Percentiles rank a stretch among this genome's conserved stretches.
Evolutionary conservation across 2,329 filamentous ascomycete species (phyloP).

Genomic region (Penicillium aurantiogriseum): DNA sequence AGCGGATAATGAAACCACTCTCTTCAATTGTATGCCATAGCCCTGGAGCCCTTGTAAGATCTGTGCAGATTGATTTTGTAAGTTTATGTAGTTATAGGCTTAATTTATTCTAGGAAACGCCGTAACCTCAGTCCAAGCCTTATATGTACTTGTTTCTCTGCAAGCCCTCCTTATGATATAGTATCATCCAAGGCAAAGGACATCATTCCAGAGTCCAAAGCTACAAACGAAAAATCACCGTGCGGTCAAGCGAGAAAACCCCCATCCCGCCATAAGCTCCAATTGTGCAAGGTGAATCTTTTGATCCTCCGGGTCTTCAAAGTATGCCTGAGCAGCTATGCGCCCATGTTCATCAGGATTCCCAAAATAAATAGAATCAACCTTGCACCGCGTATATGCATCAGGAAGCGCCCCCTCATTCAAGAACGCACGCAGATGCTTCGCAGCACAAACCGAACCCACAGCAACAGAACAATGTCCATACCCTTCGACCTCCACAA

Average conservation of each 20-base stretch:
- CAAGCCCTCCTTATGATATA: background rate
- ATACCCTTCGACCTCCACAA: conserved; percentile 25
- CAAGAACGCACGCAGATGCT: conserved; percentile 21
- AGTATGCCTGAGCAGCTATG: background rate
- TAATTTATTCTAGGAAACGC: background rate
- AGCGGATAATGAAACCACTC: conserved; percentile 6
- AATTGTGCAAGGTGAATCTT: conserved; percentile 9
- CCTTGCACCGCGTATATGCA: conserved; percentile 12
- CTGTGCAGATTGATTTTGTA: background rate
- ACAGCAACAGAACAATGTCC: conserved; percentile 25
- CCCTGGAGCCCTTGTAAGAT: background rate
- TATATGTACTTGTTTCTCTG: background rate
- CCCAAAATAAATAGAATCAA: conserved; percentile 13
- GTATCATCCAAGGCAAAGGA: background rate
- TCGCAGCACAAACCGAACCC: conserved; percentile 21
- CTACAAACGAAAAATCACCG: background rate
- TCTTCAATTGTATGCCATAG: background rate
- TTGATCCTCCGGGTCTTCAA: conserved; percentile 7
- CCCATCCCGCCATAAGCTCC: conserved; percentile 6
- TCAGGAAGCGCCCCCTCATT: conserved; percentile 22
- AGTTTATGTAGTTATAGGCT: background rate
- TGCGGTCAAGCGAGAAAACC: background rate
- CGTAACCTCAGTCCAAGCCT: background rate
- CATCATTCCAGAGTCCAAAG: background rate
- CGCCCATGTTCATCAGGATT: background rate